These are phyloP conservation scores for Microstroma glucosiphilum DNA, from an alignment of 1,284 basidiomycete genomes.

Conservation along the genomic window DNA sequence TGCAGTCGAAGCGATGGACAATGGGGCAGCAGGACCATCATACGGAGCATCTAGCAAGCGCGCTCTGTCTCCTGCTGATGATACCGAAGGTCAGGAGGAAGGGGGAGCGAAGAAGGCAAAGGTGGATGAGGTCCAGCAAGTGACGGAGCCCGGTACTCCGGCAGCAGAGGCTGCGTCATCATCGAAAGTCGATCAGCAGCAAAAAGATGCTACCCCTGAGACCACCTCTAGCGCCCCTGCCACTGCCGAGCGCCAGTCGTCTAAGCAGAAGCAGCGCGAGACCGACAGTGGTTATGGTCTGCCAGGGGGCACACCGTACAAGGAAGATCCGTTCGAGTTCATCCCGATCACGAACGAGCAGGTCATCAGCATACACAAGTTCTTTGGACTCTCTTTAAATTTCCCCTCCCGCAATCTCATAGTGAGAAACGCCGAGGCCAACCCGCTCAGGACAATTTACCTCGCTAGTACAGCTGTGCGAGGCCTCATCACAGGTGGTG, in stretches of 20 bases:
- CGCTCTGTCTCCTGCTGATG: constrained; percentile 11
- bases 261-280: constrained; percentile 21
- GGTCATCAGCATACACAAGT: constrained; percentile 57
- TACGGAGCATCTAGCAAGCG: constrained; percentile 15
- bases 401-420: constrained; percentile 75
- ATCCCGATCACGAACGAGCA: constrained; percentile 33
- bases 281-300: constrained; percentile 25
- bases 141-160: constrained; percentile 14
- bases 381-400: constrained; percentile 65
- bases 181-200: constrained; percentile 3
- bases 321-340: constrained; percentile 45
- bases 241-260: constrained; percentile 27
- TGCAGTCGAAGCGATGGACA: constrained; percentile 31
- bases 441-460: constrained; percentile 74
- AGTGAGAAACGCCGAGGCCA: constrained; percentile 78
- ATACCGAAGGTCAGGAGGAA: constrained; percentile 1
- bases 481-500: constrained; percentile 70
- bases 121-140: constrained; percentile 11
- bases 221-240: background rate
- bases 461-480: constrained; percentile 75
- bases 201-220: background rate
- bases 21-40: constrained; percentile 12
- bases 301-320: constrained; percentile 43
- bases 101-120: background rate
- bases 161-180: constrained; percentile 19